These are phyloP conservation scores for Simplicillium aogashimaense DNA, from an alignment of 2,329 filamentous ascomycete genomes.

Conservation along the genomic window DNA sequence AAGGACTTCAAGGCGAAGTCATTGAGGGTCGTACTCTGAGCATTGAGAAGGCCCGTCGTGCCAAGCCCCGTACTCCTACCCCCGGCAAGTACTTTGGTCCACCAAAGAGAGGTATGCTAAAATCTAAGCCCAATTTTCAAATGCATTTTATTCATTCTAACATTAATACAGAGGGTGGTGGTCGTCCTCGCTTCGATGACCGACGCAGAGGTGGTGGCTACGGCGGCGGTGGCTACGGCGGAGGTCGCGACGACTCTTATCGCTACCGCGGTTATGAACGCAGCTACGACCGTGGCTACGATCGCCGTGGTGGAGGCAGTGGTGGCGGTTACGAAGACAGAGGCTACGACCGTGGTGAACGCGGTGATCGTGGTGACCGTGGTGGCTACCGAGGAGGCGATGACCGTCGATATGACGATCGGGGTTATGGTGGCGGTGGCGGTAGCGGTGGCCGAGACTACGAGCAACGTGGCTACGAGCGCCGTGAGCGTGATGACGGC, in stretches of 20 bases:
- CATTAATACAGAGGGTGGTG: constrained; percentile 3
- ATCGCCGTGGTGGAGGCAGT: constrained; percentile 14
- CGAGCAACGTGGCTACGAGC: constrained; percentile 37
- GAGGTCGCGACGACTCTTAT: constrained; percentile 35
- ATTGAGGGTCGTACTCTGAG: constrained; percentile 93
- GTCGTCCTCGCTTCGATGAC: constrained; percentile 43
- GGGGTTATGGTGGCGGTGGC: constrained; percentile 29
- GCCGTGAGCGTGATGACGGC: constrained; percentile 24
- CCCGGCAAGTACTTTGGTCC: constrained; percentile 99
- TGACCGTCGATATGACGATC: constrained; percentile 9
- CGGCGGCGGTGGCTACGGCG: constrained; percentile 41
- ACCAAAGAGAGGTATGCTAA: constrained; percentile 72
- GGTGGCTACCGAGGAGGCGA: constrained; percentile 26
- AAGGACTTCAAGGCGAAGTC: constrained; percentile 87
- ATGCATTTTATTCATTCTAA: constrained; percentile 1
- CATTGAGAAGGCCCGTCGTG: constrained; percentile 97
- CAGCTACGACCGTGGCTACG: constrained; percentile 31
- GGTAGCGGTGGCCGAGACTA: constrained; percentile 30
- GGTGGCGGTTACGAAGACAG: constrained; percentile 32
- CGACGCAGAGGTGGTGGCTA: constrained; percentile 54
- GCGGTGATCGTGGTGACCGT: constrained; percentile 30
- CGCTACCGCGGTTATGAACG: constrained; percentile 27
- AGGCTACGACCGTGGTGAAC: constrained; percentile 33
- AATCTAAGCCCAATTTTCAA: neutral
- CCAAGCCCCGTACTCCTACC: constrained; percentile 88